Evolutionary conservation across 225 moss, liverwort and hornwort genomes (phyloP), one percentile per base, ranked within the genome.

Genomic region (Straminergon stramineum): DNA sequence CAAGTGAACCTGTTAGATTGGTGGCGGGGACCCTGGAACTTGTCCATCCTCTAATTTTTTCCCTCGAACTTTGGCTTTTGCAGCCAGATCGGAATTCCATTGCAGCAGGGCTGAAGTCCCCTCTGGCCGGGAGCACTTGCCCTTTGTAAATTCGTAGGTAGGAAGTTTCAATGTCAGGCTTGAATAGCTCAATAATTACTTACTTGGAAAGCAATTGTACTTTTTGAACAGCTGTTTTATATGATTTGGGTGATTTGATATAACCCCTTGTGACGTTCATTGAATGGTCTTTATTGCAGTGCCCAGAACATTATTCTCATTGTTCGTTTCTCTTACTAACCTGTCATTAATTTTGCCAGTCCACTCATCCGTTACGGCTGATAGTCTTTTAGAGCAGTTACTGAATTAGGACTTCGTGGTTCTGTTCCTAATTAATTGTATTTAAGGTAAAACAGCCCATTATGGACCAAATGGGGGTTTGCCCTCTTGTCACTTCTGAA

Each of bases 111-210:
- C 90, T 89, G 81, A 77, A 66, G 43, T 45, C 86, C 86, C 84
- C 84, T 87, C 82, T 53, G 67, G 88, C 65, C 78, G 84, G 88
- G 70, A 75, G 86, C 66, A 82, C 87, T 88, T 86, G 81, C 88
- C 81, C 88, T 67, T 82, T 94, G 94, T 94, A 94, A 89, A 94
- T 93, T 94, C 76, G 35, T 92, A 92, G 90, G 55, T 86, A 88
- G 78, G 78, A 71, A 86, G 74, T 74, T 89, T 83, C 85, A 87
- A 82, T 91, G 89, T 87, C 88, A 85, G 85, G 87, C 75, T 75
- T 80, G 65, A 43, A 43, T 86, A 87, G 87, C 79, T 90, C 88
- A 93, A 89, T 91, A 88, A 89, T 88, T 87, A 88, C 86, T 81
- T 85, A 85, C 85, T 65, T 79, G 89, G 89, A 91, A 78, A 91